These are phyloP conservation scores for Melaleuca quinquenervia DNA, from an alignment of 345 rosid species.

Conservation along the genomic window DNA sequence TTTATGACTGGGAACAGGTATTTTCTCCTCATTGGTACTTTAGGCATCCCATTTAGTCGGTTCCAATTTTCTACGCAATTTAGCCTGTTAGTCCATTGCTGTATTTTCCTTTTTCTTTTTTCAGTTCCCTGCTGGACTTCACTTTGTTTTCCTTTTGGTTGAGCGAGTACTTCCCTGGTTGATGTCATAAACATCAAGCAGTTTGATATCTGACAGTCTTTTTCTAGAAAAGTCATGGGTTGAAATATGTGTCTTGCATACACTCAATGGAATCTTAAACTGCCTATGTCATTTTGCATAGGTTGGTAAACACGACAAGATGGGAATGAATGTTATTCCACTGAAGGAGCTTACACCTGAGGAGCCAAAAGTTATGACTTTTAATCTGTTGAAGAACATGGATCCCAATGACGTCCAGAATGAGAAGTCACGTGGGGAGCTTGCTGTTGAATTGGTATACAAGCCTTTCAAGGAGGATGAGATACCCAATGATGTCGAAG, in stretches of 20 bases:
- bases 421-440: constrained; percentile 75
- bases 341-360: constrained; percentile 68
- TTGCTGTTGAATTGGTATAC: constrained; percentile 49
- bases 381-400: constrained; percentile 68
- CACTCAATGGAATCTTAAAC: neutral
- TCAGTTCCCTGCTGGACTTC: too few species aligned
- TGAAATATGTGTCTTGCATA: neutral
- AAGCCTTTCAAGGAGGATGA: constrained; percentile 67
- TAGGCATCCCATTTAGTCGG: neutral
- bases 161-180: neutral
- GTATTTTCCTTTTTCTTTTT: neutral
- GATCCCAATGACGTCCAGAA: constrained; percentile 57
- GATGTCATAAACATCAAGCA: neutral
- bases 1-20: constrained; percentile 97
- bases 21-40: neutral
- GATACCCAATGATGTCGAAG: constrained; percentile 26
- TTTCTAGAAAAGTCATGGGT: neutral
- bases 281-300: constrained; percentile 1
- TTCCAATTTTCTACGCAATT: neutral
- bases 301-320: constrained; percentile 90
- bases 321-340: constrained; percentile 74
- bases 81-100: neutral
- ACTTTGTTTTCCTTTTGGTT: neutral
- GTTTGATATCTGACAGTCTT: neutral
- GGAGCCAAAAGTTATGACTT: constrained; percentile 57